phyloP scores from a whole-genome alignment of 352 stramenopile genomes.

The Pythium plurisporium region DNA sequence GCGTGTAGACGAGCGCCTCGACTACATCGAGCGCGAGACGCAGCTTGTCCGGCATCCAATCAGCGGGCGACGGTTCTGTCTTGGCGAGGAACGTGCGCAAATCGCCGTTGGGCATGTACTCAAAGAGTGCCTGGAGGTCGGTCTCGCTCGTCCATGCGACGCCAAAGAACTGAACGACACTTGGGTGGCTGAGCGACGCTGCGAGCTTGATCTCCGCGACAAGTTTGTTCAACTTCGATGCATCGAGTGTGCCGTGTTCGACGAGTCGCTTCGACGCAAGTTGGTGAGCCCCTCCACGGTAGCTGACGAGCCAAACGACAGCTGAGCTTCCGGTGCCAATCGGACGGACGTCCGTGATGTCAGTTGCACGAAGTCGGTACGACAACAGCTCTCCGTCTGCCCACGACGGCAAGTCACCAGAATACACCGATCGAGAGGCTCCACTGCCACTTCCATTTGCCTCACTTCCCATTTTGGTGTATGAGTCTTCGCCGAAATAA shows the following conservation, averaged over 20 bases:
- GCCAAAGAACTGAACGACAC: slow-evolving; percentile 76
- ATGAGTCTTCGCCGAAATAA: not conserved
- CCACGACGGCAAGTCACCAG: slow-evolving; percentile 26
- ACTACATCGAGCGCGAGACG: slow-evolving; percentile 49
- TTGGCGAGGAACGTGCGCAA: too few relatives aligned
- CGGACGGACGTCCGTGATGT: slow-evolving; percentile 37
- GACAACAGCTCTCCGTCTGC: slow-evolving; percentile 1
- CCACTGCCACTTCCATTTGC: not conserved
- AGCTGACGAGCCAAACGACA: slow-evolving; percentile 44
- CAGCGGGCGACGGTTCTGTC: slow-evolving; percentile 28
- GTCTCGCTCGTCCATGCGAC: slow-evolving; percentile 54
- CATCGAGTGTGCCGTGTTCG: slow-evolving; percentile 17
- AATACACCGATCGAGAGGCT: not conserved
- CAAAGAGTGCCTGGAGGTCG: slow-evolving; percentile 65
- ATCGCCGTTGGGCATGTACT: slow-evolving; percentile 70
- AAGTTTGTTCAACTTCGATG: slow-evolving; percentile 34
- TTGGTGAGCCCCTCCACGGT: slow-evolving; percentile 27
- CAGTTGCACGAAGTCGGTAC: not conserved
- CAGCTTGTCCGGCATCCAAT: too few relatives aligned
- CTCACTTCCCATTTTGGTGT: not conserved
- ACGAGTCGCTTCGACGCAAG: slow-evolving; percentile 50
- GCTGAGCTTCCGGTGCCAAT: slow-evolving; percentile 33
- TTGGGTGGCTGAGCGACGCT: slow-evolving; percentile 53
- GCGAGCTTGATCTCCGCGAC: slow-evolving; percentile 69
- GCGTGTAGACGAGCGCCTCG: slow-evolving; percentile 62